These are phyloP conservation scores for Bjerkandera adusta DNA, from an alignment of 1,284 basidiomycete genomes.

Conservation along the genomic window DNA sequence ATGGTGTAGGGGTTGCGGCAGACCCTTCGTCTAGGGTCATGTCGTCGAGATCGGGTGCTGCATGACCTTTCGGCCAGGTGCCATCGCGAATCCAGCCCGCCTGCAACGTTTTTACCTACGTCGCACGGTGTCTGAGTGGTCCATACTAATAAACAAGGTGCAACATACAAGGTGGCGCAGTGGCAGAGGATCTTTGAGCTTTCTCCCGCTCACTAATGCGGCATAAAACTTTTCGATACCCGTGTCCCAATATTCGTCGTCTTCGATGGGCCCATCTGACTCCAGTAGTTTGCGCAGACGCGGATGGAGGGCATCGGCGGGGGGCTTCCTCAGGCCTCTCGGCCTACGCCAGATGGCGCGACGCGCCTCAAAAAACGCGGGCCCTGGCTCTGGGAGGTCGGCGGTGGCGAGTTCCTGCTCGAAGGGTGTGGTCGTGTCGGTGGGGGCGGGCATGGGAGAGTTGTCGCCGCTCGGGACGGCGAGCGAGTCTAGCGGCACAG, in stretches of 20 bases:
- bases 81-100: slow-evolving; percentile 71
- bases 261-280: slow-evolving; percentile 44
- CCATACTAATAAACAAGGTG: background rate
- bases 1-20: too few relatives aligned
- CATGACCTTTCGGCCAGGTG: slow-evolving; percentile 65
- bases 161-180: slow-evolving; percentile 58
- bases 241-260: slow-evolving; percentile 52
- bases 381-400: slow-evolving; percentile 58
- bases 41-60: slow-evolving; percentile 58
- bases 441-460: background rate
- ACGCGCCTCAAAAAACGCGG: slow-evolving; percentile 57
- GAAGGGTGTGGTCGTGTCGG: slow-evolving; percentile 27
- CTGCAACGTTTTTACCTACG: slow-evolving; percentile 66
- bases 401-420: slow-evolving; percentile 36
- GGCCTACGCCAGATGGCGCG: slow-evolving; percentile 56
- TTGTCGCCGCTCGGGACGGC: slow-evolving; percentile 3
- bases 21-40: too few relatives aligned
- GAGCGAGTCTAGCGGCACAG: slow-evolving; percentile 3
- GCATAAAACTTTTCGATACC: slow-evolving; percentile 64
- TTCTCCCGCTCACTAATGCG: slow-evolving; percentile 53
- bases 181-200: slow-evolving; percentile 56
- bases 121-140: slow-evolving; percentile 13
- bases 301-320: slow-evolving; percentile 14
- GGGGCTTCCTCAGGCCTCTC: too few relatives aligned
- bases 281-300: slow-evolving; percentile 49